Conservation (phyloP, 176 grass and related monocot species). For the bread wheat (Triticum aestivum) region IWGSC_CS_RefSeq_v2.1 NC_057805.1:348115181-348115680, state of each 20-base stretch:
- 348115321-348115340: background rate
- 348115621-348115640: too few species aligned
- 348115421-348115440: background rate
- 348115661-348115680: too few species aligned
- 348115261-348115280: background rate
- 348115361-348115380: background rate
- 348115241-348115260: background rate
- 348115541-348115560: too few species aligned
- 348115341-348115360: background rate
- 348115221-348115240: background rate
- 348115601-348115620: too few species aligned
- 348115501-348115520: slow-evolving; percentile 46
- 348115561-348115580: too few species aligned
- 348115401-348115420: background rate
- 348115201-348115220: background rate
- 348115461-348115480: slow-evolving; percentile 70
- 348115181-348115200: background rate
- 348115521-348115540: background rate
- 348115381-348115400: too few species aligned
- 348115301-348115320: background rate
- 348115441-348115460: slow-evolving; percentile 7
- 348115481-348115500: slow-evolving; percentile 63
- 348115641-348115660: too few species aligned
- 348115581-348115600: too few species aligned
- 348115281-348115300: background rate